These are phyloP conservation scores for Phalaenopsis equestris DNA, from an alignment of 106 monocot species.

Conservation along the genomic window DNA sequence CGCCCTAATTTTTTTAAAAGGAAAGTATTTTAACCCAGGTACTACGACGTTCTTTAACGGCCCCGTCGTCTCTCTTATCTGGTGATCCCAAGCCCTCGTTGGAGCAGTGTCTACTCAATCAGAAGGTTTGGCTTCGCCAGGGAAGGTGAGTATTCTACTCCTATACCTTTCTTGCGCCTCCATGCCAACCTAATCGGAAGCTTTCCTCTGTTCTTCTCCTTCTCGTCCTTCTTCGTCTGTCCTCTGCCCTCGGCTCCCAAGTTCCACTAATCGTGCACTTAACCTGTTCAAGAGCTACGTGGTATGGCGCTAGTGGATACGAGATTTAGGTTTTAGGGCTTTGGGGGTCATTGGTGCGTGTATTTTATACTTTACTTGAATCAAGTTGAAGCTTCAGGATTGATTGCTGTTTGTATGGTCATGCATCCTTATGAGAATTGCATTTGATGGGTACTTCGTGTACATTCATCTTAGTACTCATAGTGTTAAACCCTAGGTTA, in stretches of 20 bases:
- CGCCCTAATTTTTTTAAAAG: too few species aligned
- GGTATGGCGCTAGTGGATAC: not conserved
- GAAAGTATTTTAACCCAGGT: too few species aligned
- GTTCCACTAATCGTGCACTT: not conserved
- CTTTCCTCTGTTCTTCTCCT: not conserved
- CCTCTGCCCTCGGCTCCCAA: not conserved
- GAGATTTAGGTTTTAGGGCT: too few species aligned
- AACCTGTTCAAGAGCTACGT: not conserved
- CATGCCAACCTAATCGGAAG: not conserved
- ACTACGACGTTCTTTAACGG: too few species aligned
- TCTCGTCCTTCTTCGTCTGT: not conserved
- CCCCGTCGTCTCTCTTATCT: not conserved
- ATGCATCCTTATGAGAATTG: not conserved
- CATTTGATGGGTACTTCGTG: not conserved
- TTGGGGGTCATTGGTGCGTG: not conserved
- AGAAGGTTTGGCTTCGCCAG: not conserved
- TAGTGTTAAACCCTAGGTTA: too few species aligned
- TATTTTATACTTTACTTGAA: not conserved
- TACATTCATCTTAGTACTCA: too few species aligned
- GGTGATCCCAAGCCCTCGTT: not conserved
- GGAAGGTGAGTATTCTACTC: not conserved
- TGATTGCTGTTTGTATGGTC: not conserved
- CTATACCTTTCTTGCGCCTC: not conserved
- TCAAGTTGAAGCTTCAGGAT: not conserved
- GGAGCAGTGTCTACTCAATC: not conserved